A percentile compares a stretch with the other conserved stretches of the same genome.
These are phyloP conservation scores for Ceratobasidium sp. DNA, from an alignment of 1,284 basidiomycete genomes.

Conservation along the genomic window DNA sequence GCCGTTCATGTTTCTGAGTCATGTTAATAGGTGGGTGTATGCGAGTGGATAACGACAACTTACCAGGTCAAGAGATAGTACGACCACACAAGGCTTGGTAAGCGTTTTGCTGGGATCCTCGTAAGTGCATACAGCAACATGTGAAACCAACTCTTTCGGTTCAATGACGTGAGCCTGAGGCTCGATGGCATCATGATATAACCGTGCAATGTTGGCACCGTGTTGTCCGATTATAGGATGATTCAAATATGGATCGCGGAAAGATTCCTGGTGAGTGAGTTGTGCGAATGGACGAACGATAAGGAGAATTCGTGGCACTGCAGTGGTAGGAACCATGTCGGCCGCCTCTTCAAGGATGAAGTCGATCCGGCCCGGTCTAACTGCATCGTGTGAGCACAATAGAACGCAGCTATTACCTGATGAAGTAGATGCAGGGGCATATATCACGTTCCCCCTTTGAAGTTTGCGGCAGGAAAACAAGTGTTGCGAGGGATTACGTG, in stretches of 20 bases:
- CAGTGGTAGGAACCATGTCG: neutral
- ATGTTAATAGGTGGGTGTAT: too few relatives aligned
- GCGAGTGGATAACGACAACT: too few relatives aligned
- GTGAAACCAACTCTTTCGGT: neutral
- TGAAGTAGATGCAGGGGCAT: neutral
- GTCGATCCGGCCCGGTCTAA: neutral
- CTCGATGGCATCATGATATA: neutral
- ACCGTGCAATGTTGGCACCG: neutral
- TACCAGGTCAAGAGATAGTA: neutral
- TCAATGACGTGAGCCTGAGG: neutral
- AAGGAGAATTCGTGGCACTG: neutral
- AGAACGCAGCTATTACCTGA: slow-evolving; percentile 2
- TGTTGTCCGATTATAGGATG: neutral
- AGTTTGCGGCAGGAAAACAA: neutral
- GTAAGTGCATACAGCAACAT: neutral
- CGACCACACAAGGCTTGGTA: neutral
- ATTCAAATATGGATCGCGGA: neutral
- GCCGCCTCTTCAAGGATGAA: slow-evolving; percentile 7
- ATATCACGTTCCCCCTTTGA: neutral
- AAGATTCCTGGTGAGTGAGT: neutral
- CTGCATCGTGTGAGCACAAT: neutral
- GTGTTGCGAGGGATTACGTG: neutral
- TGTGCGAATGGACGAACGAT: neutral
- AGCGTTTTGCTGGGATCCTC: neutral
- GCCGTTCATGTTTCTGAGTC: too few relatives aligned